phyloP scores from a whole-genome alignment of 163 green algal species.

The Coccomyxa subellipsoidea region DNA sequence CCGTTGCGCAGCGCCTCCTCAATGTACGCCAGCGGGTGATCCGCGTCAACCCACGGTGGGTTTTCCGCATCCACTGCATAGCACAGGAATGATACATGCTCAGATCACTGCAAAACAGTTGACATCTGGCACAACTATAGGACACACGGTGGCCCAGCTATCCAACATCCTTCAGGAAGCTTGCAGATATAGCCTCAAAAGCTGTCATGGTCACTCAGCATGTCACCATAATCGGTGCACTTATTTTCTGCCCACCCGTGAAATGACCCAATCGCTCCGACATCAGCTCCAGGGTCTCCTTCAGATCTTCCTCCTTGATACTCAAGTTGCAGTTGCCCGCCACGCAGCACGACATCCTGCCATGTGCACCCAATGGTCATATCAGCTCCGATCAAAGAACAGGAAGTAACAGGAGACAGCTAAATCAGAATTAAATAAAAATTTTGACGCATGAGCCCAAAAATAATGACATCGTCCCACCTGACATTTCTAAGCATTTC shows the following conservation, averaged over 20 bases:
- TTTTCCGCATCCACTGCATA: slow-evolving; percentile 1
- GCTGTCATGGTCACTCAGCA: too few species aligned
- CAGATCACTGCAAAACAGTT: too few species aligned
- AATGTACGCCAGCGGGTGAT: slow-evolving; percentile 55
- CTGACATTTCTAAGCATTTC: slow-evolving; percentile 82
- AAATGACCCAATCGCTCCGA: background rate
- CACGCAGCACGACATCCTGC: slow-evolving; percentile 76
- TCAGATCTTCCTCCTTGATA: slow-evolving; percentile 61
- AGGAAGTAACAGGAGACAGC: background rate
- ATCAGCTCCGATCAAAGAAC: too few species aligned
- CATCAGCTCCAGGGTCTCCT: slow-evolving; percentile 82
- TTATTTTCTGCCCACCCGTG: background rate
- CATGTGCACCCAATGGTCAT: too few species aligned
- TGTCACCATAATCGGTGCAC: too few species aligned
- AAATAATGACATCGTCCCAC: background rate
- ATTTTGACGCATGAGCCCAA: too few species aligned
- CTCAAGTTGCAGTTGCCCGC: slow-evolving; percentile 63
- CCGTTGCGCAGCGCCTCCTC: slow-evolving; percentile 57
- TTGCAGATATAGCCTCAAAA: too few species aligned
- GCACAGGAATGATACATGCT: too few species aligned
- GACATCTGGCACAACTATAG: too few species aligned
- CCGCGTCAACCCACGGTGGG: slow-evolving; percentile 32
- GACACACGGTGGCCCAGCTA: too few species aligned
- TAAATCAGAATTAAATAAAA: too few species aligned
- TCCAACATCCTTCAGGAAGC: too few species aligned